Base-by-base conservation (phyloP, 768 basidiomycete species). In the Tephrocybe sp. region DNA sequence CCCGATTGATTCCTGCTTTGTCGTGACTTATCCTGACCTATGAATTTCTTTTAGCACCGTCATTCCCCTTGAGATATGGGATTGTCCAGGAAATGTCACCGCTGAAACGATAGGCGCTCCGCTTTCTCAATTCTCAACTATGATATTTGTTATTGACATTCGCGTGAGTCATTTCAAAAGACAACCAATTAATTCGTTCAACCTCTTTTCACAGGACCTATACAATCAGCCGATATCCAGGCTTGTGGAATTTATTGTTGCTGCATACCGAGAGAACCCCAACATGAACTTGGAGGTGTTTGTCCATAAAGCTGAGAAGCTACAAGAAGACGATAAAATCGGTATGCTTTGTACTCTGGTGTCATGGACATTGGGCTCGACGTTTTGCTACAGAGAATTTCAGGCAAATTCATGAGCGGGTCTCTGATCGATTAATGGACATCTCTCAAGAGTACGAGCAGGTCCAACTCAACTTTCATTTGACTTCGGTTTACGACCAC, bases 141-240 rank as follows among this genome's bases (percentile, higher is more conserved):
- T 98, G 60, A 83, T 98, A 46, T 98, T 94, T 57, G 92, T 98
- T 22, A 89, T 98, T 56, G 96, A 98, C 61, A 95, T 97, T 47
- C 87, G 93, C 68, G 93, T 92, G 60, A 60, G 85, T 65, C 28
- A n/a, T 39, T 54, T 46, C 4, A 15, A 5, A 8, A 37, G 8
- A 34, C 34, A 9, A 15, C 34, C 16, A 34, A 5, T 37, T 19
- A 8, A 19, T 19, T 19, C 36, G 6, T 44, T 45, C 47, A 37
- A 36, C 30, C 26, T n/a, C 25, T 26, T 32, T 43, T 46, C 36
- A 13, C 60, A 92, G 89, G 88, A 93, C 62, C 72, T 89, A 22
- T 92, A 92, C 66, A 86, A 89, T 59, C 84, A 89, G 57, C 84
- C 92, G 9, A 87, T 97, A 51, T 77, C 83, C 35, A 87, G 85